phyloP scores from a whole-genome alignment of 2,329 filamentous ascomycete genomes.

The Nothopassalora personata region DNA sequence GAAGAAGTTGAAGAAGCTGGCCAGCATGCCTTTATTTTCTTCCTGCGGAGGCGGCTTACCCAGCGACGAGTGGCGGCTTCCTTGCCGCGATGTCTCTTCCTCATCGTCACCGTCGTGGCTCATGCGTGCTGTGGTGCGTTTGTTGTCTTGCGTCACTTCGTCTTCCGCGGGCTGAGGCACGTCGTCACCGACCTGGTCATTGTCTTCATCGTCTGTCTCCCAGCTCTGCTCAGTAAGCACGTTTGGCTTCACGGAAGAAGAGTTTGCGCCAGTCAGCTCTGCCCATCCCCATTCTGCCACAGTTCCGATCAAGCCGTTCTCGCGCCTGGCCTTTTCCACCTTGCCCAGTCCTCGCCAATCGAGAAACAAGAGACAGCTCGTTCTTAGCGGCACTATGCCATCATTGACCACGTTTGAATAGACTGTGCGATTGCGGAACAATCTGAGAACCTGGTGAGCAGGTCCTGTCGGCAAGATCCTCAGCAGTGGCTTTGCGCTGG shows the following conservation, averaged over 20 bases:
- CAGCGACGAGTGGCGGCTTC: slow-evolving; percentile 20
- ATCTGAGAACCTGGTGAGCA: slow-evolving; percentile 77
- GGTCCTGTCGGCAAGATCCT: slow-evolving; percentile 87
- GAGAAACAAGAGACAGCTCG: slow-evolving; percentile 90
- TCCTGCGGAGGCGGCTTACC: slow-evolving; percentile 3
- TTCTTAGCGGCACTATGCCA: slow-evolving; percentile 89
- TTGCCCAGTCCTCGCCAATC: slow-evolving; percentile 93
- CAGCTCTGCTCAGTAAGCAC: slow-evolving; percentile 17
- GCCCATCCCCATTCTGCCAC: slow-evolving; percentile 93
- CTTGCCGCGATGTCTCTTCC: slow-evolving; percentile 32
- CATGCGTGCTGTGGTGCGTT: slow-evolving; percentile 20
- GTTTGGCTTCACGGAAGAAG: slow-evolving; percentile 47
- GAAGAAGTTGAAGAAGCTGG: slow-evolving; percentile 68
- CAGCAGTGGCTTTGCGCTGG: slow-evolving; percentile 81
- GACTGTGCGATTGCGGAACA: slow-evolving; percentile 83
- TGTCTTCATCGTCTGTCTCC: slow-evolving; percentile 24
- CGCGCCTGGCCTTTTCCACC: slow-evolving; percentile 88
- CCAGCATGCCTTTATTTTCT: slow-evolving; percentile 37
- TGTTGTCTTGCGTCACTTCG: slow-evolving; percentile 58
- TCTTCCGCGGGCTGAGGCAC: slow-evolving; percentile 67
- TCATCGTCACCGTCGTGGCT: slow-evolving; percentile 45
- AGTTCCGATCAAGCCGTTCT: slow-evolving; percentile 87
- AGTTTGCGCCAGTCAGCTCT: slow-evolving; percentile 70
- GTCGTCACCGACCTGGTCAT: slow-evolving; percentile 24
- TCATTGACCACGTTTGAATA: slow-evolving; percentile 98